Conservation (phyloP, 495 filamentous ascomycete genomes). For the Cairneyella variabilis region DNA sequence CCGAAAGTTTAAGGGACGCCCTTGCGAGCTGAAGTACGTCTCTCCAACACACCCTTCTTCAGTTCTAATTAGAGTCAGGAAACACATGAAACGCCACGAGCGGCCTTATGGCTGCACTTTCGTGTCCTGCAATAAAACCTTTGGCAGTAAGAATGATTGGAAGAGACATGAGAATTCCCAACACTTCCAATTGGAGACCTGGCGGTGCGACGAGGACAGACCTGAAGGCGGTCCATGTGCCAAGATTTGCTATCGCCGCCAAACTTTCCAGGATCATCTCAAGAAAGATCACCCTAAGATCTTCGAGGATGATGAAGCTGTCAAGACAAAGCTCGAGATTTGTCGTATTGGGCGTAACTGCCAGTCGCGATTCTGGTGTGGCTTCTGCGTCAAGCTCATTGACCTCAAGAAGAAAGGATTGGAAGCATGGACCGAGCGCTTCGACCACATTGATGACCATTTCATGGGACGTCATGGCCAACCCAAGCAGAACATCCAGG, state of each 20-base stretch:
- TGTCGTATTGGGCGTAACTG: constrained; percentile 67
- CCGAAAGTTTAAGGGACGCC: constrained; percentile 49
- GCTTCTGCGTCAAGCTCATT: constrained; percentile 67
- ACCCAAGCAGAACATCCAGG: constrained; percentile 17
- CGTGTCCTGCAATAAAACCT: constrained; percentile 64
- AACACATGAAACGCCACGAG: constrained; percentile 83
- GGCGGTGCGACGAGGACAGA: constrained; percentile 60
- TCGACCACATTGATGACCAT: constrained; percentile 85
- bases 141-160: constrained; percentile 96
- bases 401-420: constrained; percentile 48
- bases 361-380: constrained; percentile 80
- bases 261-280: constrained; percentile 59
- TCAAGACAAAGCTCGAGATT: constrained; percentile 37
- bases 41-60: neutral
- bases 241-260: constrained; percentile 56
- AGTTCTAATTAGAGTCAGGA: constrained; percentile 46
- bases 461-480: constrained; percentile 44
- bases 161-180: constrained; percentile 92
- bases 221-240: constrained; percentile 40
- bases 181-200: constrained; percentile 71
- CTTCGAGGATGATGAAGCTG: constrained; percentile 31
- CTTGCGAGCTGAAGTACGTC: constrained; percentile 69
- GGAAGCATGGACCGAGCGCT: constrained; percentile 69
- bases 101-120: constrained; percentile 89
- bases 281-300: constrained; percentile 46